These are phyloP conservation scores for Cladorrhinum sp. DNA, from an alignment of 2,329 filamentous ascomycete species.

Conservation along the genomic window DNA sequence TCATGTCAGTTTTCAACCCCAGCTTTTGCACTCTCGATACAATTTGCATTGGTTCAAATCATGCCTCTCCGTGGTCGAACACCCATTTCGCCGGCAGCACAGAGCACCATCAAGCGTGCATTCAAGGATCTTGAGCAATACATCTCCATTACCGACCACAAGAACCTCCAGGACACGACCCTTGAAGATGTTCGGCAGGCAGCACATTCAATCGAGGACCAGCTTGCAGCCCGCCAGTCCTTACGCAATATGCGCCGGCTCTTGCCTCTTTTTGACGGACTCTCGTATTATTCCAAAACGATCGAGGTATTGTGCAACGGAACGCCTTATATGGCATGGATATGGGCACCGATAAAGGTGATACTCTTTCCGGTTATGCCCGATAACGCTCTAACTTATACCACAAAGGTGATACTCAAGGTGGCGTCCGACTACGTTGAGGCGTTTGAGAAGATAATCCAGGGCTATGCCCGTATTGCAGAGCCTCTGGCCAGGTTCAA, in stretches of 20 bases:
- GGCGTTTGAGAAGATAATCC: slow-evolving; percentile 42
- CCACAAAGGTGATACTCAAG: slow-evolving; percentile 36
- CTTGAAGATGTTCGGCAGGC: slow-evolving; percentile 38
- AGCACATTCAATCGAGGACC: slow-evolving; percentile 38
- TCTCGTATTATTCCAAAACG: slow-evolving; percentile 41
- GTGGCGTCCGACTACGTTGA: slow-evolving; percentile 35
- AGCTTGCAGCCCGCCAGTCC: slow-evolving; percentile 36
- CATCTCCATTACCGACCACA: slow-evolving; percentile 18
- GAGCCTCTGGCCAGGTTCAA: slow-evolving; percentile 39
- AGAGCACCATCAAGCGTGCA: slow-evolving; percentile 22
- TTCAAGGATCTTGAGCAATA: slow-evolving; percentile 24
- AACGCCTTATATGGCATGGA: slow-evolving; percentile 43
- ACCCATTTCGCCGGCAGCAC: slow-evolving; percentile 6
- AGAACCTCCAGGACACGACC: slow-evolving; percentile 31
- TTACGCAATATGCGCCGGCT: slow-evolving; percentile 45
- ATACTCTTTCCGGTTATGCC: too few species aligned
- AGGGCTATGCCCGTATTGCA: slow-evolving; percentile 40
- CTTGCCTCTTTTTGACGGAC: slow-evolving; percentile 38
- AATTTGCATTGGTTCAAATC: background rate
- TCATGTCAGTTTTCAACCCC: too few species aligned
- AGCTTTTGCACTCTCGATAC: too few species aligned
- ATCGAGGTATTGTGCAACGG: slow-evolving; percentile 46
- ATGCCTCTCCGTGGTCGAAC: slow-evolving; percentile 11
- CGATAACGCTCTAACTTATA: too few species aligned
- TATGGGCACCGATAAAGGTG: slow-evolving; percentile 47